Evolutionary conservation across 805 yeast genomes (phyloP).

Genomic region (Priceomyces carsonii): DNA sequence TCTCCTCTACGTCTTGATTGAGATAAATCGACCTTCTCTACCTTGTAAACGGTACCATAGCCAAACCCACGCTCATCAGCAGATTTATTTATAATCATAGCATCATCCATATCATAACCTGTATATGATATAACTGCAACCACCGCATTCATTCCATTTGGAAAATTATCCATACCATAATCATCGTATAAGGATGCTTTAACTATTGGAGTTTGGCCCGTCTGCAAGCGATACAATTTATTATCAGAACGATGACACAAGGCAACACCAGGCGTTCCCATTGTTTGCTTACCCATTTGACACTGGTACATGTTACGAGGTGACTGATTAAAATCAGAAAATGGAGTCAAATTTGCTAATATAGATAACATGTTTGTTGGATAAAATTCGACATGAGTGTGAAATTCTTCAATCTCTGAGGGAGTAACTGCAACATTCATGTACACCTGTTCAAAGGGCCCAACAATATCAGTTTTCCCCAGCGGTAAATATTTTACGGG

Average conservation of each 20-base stretch:
- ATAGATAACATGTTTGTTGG: constrained; percentile 95
- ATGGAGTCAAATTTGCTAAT: constrained; percentile 95
- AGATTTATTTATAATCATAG: constrained; percentile 96
- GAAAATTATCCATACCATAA: constrained; percentile 97
- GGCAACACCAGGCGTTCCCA: constrained; percentile 99
- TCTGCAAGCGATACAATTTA: constrained; percentile 87
- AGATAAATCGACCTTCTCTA: constrained; percentile 84
- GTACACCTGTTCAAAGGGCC: constrained; percentile 98
- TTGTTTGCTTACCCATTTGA: constrained; percentile 99
- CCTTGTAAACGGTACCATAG: constrained; percentile 94
- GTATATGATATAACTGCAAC: constrained; percentile 98
- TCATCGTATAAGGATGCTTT: constrained; percentile 92
- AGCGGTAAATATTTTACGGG: constrained; percentile 91
- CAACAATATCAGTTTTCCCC: constrained; percentile 81
- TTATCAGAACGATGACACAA: constrained; percentile 90
- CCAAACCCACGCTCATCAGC: constrained; percentile 98
- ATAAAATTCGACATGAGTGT: constrained; percentile 90
- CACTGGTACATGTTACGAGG: constrained; percentile 99
- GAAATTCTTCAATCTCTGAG: constrained; percentile 78
- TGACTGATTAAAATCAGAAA: constrained; percentile 97
- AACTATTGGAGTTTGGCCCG: constrained; percentile 97
- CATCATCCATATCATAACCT: constrained; percentile 99
- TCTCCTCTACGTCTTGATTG: constrained; percentile 84
- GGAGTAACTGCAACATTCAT: constrained; percentile 96
- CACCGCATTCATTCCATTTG: constrained; percentile 97